Percentiles rank a stretch among this genome's conserved stretches.
These are phyloP conservation scores for Quercus robur DNA, from an alignment of 306 rosid genomes.

Conservation along the genomic window DNA sequence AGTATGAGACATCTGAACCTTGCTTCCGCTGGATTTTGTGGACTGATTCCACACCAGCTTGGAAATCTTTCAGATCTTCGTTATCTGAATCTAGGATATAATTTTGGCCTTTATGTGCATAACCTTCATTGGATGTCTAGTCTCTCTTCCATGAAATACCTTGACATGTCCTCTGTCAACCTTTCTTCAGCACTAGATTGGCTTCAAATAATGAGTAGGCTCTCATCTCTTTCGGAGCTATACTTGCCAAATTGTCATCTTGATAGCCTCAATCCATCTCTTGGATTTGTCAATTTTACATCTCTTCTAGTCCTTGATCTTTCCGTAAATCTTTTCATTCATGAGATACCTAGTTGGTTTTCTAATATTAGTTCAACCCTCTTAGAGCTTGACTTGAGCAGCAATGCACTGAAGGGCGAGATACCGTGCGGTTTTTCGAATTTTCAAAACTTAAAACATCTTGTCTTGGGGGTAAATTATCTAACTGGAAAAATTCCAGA, in stretches of 20 bases:
- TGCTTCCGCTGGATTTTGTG: slow-evolving; percentile 16
- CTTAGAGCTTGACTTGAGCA: background rate
- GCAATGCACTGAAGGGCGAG: background rate
- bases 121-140: slow-evolving; percentile 22
- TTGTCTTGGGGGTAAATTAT: too few relatives aligned
- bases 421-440: too few relatives aligned
- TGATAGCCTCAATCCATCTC: too few relatives aligned
- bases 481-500: too few relatives aligned
- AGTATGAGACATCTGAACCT: slow-evolving; percentile 28
- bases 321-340: background rate
- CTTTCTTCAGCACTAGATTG: slow-evolving; percentile 17
- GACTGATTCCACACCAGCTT: slow-evolving; percentile 31
- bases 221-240: slow-evolving; percentile 24
- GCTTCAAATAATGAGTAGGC: slow-evolving; percentile 16
- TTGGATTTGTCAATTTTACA: background rate
- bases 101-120: slow-evolving; percentile 5
- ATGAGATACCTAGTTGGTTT: background rate
- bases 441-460: too few relatives aligned
- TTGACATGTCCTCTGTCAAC: slow-evolving; percentile 20
- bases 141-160: slow-evolving; percentile 18
- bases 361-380: background rate
- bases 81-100: slow-evolving; percentile 24
- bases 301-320: background rate
- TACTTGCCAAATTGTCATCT: background rate
- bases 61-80: slow-evolving; percentile 27